Evolutionary conservation across 139 green algal species (phyloP).

Genomic region (Spirogloea muscicola): DNA sequence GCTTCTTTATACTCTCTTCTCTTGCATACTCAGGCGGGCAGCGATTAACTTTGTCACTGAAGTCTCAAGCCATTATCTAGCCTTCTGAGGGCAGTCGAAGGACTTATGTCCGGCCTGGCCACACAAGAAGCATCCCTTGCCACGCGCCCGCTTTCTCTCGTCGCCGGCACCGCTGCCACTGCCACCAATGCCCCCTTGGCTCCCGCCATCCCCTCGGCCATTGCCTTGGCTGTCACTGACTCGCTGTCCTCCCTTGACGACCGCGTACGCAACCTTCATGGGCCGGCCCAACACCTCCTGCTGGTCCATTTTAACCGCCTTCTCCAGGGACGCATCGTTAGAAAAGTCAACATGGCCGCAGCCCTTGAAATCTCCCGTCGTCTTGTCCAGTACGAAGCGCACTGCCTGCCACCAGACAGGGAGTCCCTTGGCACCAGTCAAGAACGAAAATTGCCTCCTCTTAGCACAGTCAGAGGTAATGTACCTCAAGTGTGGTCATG

Average conservation of each 20-base stretch:
- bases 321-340: slow-evolving; percentile 36
- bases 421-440: no score
- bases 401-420: no score
- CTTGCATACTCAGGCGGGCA: no score
- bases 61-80: no score
- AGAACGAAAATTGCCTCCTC: no score
- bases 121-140: slow-evolving; percentile 18
- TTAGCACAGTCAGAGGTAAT: no score
- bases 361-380: slow-evolving; percentile 45
- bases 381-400: slow-evolving; percentile 41
- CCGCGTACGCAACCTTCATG: slow-evolving; percentile 47
- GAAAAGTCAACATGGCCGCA: slow-evolving; percentile 48
- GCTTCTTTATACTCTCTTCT: no score
- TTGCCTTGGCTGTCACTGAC: background rate
- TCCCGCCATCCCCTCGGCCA: background rate
- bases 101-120: slow-evolving; percentile 25
- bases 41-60: no score
- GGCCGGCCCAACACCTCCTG: slow-evolving; percentile 15
- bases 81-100: slow-evolving; percentile 28
- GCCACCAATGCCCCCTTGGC: background rate
- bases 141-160: background rate
- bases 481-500: no score
- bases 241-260: background rate
- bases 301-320: slow-evolving; percentile 28
- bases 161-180: background rate